Evolutionary conservation across 2,329 filamentous ascomycete species (phyloP).

Genomic region (Cercospora sojina): DNA sequence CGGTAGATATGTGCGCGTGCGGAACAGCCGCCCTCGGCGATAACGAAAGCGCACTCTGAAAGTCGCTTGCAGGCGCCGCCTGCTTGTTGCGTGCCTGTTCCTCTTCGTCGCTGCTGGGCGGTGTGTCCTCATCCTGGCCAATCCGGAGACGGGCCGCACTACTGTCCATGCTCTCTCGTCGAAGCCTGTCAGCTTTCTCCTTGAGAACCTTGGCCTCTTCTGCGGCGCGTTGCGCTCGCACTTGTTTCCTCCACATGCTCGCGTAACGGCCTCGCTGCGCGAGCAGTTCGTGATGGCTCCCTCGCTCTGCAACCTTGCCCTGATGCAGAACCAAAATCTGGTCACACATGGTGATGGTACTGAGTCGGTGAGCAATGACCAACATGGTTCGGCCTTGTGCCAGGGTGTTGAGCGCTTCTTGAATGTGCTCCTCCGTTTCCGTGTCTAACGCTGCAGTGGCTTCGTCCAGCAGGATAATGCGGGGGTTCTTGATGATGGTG

Average conservation of each 20-base stretch:
- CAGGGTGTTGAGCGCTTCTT: constrained; percentile 77
- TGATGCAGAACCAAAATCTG: constrained; percentile 57
- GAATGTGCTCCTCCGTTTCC: constrained; percentile 90
- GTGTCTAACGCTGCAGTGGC: constrained; percentile 89
- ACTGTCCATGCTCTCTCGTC: constrained; percentile 50
- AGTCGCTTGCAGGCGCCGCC: constrained; percentile 22
- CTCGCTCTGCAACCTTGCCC: constrained; percentile 53
- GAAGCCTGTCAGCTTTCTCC: constrained; percentile 51
- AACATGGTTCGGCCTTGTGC: constrained; percentile 86
- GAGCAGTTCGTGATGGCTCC: constrained; percentile 53
- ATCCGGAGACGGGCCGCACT: constrained; percentile 34
- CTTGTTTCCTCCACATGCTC: constrained; percentile 55
- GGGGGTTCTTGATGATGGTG: constrained; percentile 87
- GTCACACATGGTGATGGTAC: constrained; percentile 56
- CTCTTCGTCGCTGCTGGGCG: constrained; percentile 40
- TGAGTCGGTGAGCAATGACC: constrained; percentile 77
- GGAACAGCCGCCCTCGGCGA: constrained; percentile 30
- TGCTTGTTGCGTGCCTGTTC: constrained; percentile 28
- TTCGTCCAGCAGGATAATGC: constrained; percentile 90
- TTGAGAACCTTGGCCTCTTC: constrained; percentile 52
- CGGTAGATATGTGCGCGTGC: constrained; percentile 30
- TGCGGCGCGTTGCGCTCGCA: constrained; percentile 51
- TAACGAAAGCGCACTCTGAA: constrained; percentile 30
- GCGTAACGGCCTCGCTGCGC: constrained; percentile 49
- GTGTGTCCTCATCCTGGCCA: constrained; percentile 24